Evolutionary conservation across 768 basidiomycete species (phyloP), one percentile per base, ranked within the genome.

Genomic region (Artomyces pyxidatus): DNA sequence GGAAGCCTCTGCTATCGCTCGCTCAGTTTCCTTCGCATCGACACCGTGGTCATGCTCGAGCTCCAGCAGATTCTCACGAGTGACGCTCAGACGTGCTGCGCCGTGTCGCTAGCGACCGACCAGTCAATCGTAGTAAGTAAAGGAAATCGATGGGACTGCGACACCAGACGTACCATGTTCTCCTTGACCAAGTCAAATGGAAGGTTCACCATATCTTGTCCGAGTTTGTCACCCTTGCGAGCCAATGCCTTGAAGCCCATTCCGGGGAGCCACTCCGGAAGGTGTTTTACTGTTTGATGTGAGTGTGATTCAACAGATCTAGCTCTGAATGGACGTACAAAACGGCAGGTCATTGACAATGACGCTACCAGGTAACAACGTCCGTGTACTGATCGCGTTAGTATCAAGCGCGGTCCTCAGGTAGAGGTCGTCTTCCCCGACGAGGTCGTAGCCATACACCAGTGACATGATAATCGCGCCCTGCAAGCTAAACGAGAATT

Each of bases 111-210:
- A n/a, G n/a, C n/a, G n/a, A n/a, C n/a, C n/a, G n/a, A n/a, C n/a
- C n/a, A n/a, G n/a, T n/a, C n/a, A n/a, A n/a, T n/a, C n/a, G n/a
- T n/a, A n/a, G n/a, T n/a, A n/a, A n/a, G n/a, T n/a, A n/a, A n/a
- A n/a, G n/a, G 2, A 2, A 12, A n/a, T 12, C 12, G 12, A 2
- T 12, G n/a, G n/a, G n/a, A n/a, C n/a, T n/a, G n/a, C n/a, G n/a
- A n/a, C n/a, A n/a, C n/a, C n/a, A n/a, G n/a, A n/a, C 51, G n/a
- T 26, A 48, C 51, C n/a, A 52, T 41, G 35, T 48, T 37, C 11
- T 52, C 46, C 19, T 48, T 48, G 51, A 44, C 42, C 32, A 26
- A 35, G 25, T 30, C n/a, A n/a, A 52, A 52, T 10, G 51, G 47
- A 1, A 32, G 39, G 17, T 52, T 42, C 16, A 52, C 47, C 35